Base-by-base conservation (phyloP, 768 basidiomycete species). In the Pleurotus citrinopileatus region DNA sequence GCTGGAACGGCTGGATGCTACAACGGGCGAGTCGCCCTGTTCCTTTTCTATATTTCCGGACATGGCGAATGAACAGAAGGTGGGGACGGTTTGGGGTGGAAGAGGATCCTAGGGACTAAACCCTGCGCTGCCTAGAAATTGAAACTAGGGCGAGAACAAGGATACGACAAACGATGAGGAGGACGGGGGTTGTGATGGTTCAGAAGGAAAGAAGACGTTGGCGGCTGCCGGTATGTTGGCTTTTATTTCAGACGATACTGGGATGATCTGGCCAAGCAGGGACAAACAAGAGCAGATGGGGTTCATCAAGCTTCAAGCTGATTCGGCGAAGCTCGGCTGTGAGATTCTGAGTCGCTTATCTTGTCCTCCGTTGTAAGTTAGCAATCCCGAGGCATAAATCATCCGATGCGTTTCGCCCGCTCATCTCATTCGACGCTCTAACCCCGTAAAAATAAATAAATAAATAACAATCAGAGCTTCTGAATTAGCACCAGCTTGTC, bases 21-120 rank as follows among this genome's bases (percentile, higher is more conserved):
- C 77, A 75, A 64, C 73, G 70, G 17, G 83, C 48, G 48, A 51
- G 17, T 51, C 79, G 59, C 82, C 84, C 36, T 84, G 82, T 75
- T 81, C 86, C 78, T 87, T 87, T 75, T 82, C 81, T 61, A 74
- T 72, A 68, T 68, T 76, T 57, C 79, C 62, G 55, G 62, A 60
- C 69, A 71, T 71, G 62, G 63, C 53, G 62, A 63, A 61, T 59
- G 55, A 50, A 54, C 50, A 57, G 45, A 59, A 58, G 56, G 59
- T 58, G 60, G 62, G 63, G 60, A 53, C 59, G 57, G 60, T 36
- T 13, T 13, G 9, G 48, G 29, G 48, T 17, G 48, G 48, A 34
- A 34, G 48, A 32, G 32, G 48, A 37, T 19, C 34, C 29, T 4
- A 37, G 48, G 48, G 48, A 51, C 37, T 51, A 51, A 37, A 51